Percentiles rank a stretch among this genome's conserved stretches.
Evolutionary conservation across 2,329 filamentous ascomycete species (phyloP).

Genomic region (Sarocladium strictum): DNA sequence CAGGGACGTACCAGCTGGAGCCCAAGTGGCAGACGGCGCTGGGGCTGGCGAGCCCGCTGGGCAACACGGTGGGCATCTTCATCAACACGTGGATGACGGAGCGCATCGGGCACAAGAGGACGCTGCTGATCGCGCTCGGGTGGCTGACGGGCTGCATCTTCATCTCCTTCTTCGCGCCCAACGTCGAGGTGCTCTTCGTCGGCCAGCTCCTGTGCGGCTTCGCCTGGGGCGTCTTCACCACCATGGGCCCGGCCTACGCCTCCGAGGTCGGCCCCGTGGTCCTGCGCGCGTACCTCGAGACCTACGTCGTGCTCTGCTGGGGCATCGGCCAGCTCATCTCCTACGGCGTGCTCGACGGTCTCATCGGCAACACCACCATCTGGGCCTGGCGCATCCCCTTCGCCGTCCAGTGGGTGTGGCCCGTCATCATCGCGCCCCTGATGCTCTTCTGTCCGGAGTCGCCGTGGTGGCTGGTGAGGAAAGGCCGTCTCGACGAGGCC

Average conservation of each 20-base stretch:
- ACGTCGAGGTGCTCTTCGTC: conserved; percentile 22
- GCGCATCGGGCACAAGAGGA: conserved; percentile 25
- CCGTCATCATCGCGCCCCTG: conserved; percentile 15
- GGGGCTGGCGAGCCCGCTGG: conserved; percentile 26
- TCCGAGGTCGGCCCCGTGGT: conserved; percentile 24
- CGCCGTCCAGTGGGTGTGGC: conserved; percentile 29
- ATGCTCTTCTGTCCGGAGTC: conserved; percentile 25
- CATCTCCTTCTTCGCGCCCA: conserved; percentile 27
- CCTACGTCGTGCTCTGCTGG: conserved; percentile 10
- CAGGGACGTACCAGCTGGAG: conserved; percentile 1
- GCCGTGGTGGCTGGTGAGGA: conserved; percentile 23
- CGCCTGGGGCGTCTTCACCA: conserved; percentile 25
- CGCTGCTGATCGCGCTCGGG: conserved; percentile 27
- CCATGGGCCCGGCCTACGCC: conserved; percentile 28
- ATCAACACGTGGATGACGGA: conserved; percentile 33
- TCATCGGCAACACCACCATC: conserved; percentile 14
- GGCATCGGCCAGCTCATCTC: not conserved
- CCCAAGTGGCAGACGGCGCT: conserved; percentile 33
- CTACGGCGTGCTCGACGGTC: not conserved
- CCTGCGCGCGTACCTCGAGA: conserved; percentile 26
- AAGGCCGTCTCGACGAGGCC: conserved; percentile 39
- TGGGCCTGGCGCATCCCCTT: conserved; percentile 32
- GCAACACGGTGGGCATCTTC: conserved; percentile 35
- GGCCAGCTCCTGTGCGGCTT: conserved; percentile 28
- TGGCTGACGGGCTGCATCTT: conserved; percentile 29